Base-by-base conservation (phyloP, 768 basidiomycete genomes). In the Cystobasidium tubakii region DNA sequence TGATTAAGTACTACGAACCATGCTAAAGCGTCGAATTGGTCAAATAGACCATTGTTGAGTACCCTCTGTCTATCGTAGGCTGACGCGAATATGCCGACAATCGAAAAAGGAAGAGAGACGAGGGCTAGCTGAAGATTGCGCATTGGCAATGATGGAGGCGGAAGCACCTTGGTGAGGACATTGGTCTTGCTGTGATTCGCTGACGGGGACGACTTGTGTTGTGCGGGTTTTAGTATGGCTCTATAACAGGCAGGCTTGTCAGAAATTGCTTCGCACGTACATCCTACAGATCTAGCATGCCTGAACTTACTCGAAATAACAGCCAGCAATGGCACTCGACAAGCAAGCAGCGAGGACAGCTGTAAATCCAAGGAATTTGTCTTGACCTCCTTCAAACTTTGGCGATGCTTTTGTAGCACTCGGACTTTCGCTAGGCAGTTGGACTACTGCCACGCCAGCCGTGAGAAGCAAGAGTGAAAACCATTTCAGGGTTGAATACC, bases 221-320 rank as follows among this genome's bases (percentile, higher is more conserved):
- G 19, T 3, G 66, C 21, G 1, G 50, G 69, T 39, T 71, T 71
- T 19, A 71, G 23, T 12, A 71, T 55, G 53, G 69, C 54, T 71
- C 69, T 71, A 27, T 15, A 42, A 46, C 3, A 42, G 4, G 23
- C 39, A 19, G 25, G 29, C 25, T 12, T 29, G 57, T 62, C 36
- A 33, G 34, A 42, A 42, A 12, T 42, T n/a, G n/a, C n/a, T n/a
- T n/a, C n/a, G n/a, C n/a, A n/a, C n/a, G n/a, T n/a, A n/a, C n/a
- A n/a, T n/a, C n/a, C n/a, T n/a, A n/a, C n/a, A n/a, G n/a, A n/a
- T n/a, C n/a, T n/a, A 21, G 19, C n/a, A 46, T 12, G 23, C 91
- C n/a, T n/a, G n/a, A n/a, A n/a, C n/a, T 88, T 92, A 92, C 82
- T 98, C 94, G 77, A 98, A 96, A 83, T 95, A 98, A 21, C 93